A percentile compares a stretch with the other conserved stretches of the same genome.
Evolutionary conservation across 345 rosid species (phyloP).

Genomic region (Eucalyptus globulus): DNA sequence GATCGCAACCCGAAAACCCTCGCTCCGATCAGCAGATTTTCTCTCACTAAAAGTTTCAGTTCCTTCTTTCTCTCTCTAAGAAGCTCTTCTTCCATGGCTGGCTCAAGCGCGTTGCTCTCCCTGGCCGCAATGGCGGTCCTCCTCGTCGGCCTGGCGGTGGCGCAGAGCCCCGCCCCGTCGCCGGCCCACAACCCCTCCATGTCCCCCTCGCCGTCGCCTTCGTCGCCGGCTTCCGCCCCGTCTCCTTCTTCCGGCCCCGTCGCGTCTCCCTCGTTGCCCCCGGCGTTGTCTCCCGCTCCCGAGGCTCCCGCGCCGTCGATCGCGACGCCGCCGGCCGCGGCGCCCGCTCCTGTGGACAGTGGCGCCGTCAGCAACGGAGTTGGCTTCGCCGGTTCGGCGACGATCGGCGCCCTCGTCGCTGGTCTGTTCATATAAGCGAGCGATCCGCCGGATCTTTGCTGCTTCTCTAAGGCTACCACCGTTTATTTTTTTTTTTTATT

Average conservation of each 20-base stretch:
- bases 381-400: background rate
- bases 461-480: background rate
- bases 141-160: background rate
- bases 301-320: background rate
- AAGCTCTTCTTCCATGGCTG: background rate
- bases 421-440: background rate
- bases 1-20: too few species aligned
- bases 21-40: background rate
- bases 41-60: background rate
- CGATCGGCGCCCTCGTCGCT: background rate
- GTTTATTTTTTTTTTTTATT: background rate
- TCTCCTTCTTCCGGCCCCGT: constrained; percentile 2
- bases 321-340: background rate
- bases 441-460: background rate
- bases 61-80: background rate
- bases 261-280: background rate
- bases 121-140: background rate
- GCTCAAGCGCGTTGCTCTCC: background rate
- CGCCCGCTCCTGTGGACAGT: background rate
- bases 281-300: background rate
- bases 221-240: constrained; percentile 1
- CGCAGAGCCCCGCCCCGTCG: background rate
- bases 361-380: background rate
- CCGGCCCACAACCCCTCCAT: background rate
- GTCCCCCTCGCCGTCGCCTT: background rate